phyloP scores from a whole-genome alignment of 805 yeast genomes.

The Metschnikowia santaceciliae region DNA sequence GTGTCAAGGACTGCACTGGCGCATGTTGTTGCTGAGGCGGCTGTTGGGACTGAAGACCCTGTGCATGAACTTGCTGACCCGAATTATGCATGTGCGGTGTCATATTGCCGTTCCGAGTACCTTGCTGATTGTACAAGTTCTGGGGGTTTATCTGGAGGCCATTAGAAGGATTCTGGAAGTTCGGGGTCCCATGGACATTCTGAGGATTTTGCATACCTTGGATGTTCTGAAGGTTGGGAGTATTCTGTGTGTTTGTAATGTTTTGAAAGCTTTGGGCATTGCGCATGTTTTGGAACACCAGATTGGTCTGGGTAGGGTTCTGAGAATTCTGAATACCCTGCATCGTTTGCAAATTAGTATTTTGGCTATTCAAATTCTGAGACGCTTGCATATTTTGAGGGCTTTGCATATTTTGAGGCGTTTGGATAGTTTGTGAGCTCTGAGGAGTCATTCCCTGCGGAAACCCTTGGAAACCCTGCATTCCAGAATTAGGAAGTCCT shows the following conservation, averaged over 20 bases:
- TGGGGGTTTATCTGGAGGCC: neutral
- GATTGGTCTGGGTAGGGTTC: neutral
- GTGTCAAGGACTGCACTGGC: conserved; percentile 2
- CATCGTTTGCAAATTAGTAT: conserved; percentile 4
- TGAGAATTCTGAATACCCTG: conserved; percentile 8
- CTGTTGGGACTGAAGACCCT: conserved; percentile 1
- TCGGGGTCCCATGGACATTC: neutral
- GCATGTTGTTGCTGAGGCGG: conserved; percentile 10
- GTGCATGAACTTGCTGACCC: conserved; percentile 7
- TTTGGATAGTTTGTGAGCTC: conserved; percentile 9
- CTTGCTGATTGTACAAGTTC: neutral
- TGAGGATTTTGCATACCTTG: conserved; percentile 2
- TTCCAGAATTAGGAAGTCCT: neutral
- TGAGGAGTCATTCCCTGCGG: conserved; percentile 1
- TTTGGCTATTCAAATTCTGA: neutral
- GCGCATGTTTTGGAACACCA: conserved; percentile 1
- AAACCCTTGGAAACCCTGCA: conserved; percentile 1
- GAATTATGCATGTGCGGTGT: neutral
- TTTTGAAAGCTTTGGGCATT: conserved; percentile 1
- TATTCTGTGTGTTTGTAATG: neutral
- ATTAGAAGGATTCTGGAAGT: neutral
- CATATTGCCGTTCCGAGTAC: conserved; percentile 1
- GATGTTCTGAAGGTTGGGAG: neutral
- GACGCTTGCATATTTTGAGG: neutral
- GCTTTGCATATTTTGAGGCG: conserved; percentile 10